Base-by-base conservation (phyloP, 352 stramenopile genomes). In the Elongisporangium senticosum region DNA sequence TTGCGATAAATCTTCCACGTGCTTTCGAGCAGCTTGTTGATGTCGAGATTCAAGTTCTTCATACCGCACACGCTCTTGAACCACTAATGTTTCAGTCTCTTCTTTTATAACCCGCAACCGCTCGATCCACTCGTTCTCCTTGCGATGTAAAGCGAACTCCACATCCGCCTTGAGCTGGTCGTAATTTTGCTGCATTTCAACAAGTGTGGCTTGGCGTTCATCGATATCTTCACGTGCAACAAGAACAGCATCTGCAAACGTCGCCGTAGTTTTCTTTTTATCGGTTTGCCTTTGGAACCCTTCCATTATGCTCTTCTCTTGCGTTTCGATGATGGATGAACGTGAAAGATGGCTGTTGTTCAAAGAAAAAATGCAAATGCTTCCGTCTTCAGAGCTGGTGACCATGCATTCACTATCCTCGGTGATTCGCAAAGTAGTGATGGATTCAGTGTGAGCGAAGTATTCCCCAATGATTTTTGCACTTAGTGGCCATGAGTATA, bases 111-210 rank as follows among this genome's bases (percentile, higher is more conserved):
- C 60, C 17, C 86, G 79, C 10, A 96, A 49, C 0, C 82, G 77
- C 55, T 95, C 87, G 19, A 92, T 87, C 85, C 88, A 96, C 47
- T 94, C 85, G 53, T 90, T 93, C 49, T 95, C 86, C 59, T 96
- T 91, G 14, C 83, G 80, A 28, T 94, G 84, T 21, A 95, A 59
- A 7, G 79, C 78, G 56, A 95, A 95, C 52, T 94, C 86, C 14
- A 93, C 79, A 54, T 96, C 84, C 0, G 83, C 79, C 43, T 90
- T 87, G 8, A 93, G 72, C 64, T 94, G 84, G 8, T 92, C 71
- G 56, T 93, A 81, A 2, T 72, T 69, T 62, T 93, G 83, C 13
- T 86, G 71, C 54, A 91, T 76, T 23, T 88, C 80, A 0, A 74
- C 11, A 0, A 86, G 58, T 17, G 77, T 68, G 13, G 72, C 60